phyloP scores from a whole-genome alignment of 768 basidiomycete species.

The Boletus coccyginus region DNA sequence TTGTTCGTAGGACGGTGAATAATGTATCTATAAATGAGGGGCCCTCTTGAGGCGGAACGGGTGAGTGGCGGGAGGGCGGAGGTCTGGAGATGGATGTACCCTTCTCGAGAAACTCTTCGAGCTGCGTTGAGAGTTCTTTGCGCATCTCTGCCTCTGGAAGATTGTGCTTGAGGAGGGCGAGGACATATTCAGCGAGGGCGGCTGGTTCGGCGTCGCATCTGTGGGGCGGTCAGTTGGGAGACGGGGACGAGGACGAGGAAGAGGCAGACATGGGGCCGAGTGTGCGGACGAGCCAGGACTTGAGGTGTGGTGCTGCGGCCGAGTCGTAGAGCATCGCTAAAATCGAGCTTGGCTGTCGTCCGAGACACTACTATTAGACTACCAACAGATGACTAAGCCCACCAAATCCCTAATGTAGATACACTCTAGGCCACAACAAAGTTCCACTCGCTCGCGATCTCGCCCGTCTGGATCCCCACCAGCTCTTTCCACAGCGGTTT shows the following conservation, averaged over 20 bases:
- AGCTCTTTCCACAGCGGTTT: conserved; percentile 48
- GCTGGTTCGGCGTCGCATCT: conserved; percentile 97
- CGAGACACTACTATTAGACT: not conserved
- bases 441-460: conserved; percentile 78
- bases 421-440: conserved; percentile 39
- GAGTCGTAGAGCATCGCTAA: conserved; percentile 64
- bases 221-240: not conserved
- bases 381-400: conserved; percentile 16
- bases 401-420: not conserved
- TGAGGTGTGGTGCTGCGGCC: conserved; percentile 62
- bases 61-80: conserved; percentile 9
- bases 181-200: conserved; percentile 90
- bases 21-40: conserved; percentile 78
- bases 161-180: conserved; percentile 90
- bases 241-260: not conserved
- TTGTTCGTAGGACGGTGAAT: conserved; percentile 80
- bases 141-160: conserved; percentile 80
- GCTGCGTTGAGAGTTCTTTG: conserved; percentile 68
- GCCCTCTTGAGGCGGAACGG: conserved; percentile 47
- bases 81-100: conserved; percentile 42
- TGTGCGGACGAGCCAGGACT: conserved; percentile 84
- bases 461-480: conserved; percentile 69
- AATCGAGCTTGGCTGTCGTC: not conserved
- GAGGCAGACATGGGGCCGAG: conserved; percentile 80
- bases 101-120: conserved; percentile 93